These are phyloP conservation scores for Byssochlamys sp. DNA, from an alignment of 2,329 filamentous ascomycete genomes.

Conservation along the genomic window DNA sequence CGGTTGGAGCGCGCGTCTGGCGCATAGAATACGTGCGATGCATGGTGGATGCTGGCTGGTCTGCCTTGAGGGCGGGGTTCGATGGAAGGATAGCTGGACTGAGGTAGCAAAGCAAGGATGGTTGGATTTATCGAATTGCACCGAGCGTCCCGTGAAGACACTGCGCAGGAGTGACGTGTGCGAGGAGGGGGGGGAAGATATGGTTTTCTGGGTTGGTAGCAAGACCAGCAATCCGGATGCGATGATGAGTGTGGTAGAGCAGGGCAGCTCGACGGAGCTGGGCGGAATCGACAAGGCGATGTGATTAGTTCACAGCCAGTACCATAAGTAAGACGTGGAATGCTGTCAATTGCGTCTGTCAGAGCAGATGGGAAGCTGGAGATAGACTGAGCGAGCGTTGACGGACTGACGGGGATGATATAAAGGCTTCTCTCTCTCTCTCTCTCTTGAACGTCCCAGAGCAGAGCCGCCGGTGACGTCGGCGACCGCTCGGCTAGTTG, in stretches of 20 bases:
- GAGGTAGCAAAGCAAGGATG: neutral
- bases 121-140: neutral
- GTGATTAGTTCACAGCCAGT: neutral
- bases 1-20: slow-evolving; percentile 89
- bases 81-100: neutral
- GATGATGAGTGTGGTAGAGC: neutral
- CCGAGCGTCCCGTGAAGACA: neutral
- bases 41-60: slow-evolving; percentile 46
- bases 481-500: slow-evolving; percentile 9
- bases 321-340: too few species aligned
- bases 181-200: neutral
- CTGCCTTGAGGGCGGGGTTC: neutral
- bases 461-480: slow-evolving; percentile 13
- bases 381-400: neutral
- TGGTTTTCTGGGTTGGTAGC: neutral
- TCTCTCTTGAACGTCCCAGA: neutral
- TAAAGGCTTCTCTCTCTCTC: neutral
- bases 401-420: neutral
- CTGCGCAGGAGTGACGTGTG: slow-evolving; percentile 2
- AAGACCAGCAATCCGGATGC: neutral
- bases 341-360: too few species aligned
- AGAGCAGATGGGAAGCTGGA: too few species aligned
- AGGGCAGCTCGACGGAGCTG: neutral
- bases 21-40: slow-evolving; percentile 99
- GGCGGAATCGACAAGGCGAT: neutral